Evolutionary conservation across 148 eudicot species (phyloP).

Genomic region (Diospyros kaki): DNA sequence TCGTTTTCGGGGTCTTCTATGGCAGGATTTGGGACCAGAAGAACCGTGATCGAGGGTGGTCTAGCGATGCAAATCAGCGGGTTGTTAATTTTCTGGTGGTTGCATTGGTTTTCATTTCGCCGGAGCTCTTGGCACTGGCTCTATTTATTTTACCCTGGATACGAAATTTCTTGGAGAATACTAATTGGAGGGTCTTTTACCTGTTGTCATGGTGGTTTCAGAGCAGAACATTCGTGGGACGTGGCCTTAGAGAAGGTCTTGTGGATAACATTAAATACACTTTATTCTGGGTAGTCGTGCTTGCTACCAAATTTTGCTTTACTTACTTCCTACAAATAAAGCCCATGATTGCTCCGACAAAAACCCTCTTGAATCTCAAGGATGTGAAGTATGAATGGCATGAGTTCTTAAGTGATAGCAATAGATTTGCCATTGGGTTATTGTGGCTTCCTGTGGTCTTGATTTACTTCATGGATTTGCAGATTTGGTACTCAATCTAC

Average conservation of each 20-base stretch:
- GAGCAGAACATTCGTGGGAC: slow-evolving; percentile 64
- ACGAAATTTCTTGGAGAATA: slow-evolving; percentile 65
- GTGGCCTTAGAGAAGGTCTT: slow-evolving; percentile 84
- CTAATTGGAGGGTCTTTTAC: slow-evolving; percentile 73
- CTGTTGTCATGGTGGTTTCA: slow-evolving; percentile 88
- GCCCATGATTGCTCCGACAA: slow-evolving; percentile 70
- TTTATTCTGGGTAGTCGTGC: slow-evolving; percentile 77
- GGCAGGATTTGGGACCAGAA: slow-evolving; percentile 55
- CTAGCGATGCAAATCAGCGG: slow-evolving; percentile 37
- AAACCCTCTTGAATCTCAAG: slow-evolving; percentile 29
- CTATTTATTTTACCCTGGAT: slow-evolving; percentile 70
- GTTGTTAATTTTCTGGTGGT: slow-evolving; percentile 47
- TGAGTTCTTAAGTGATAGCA: slow-evolving; percentile 57
- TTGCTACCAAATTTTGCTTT: slow-evolving; percentile 65
- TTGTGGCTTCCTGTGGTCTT: slow-evolving; percentile 83
- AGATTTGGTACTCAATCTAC: slow-evolving; percentile 85
- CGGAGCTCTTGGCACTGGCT: slow-evolving; percentile 58
- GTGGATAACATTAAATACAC: slow-evolving; percentile 62
- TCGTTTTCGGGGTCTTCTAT: slow-evolving; percentile 58
- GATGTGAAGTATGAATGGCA: slow-evolving; percentile 57
- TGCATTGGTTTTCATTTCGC: slow-evolving; percentile 50
- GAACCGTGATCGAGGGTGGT: slow-evolving; percentile 39
- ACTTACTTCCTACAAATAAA: slow-evolving; percentile 75
- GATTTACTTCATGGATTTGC: slow-evolving; percentile 80
- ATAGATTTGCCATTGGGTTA: slow-evolving; percentile 73